Evolutionary conservation across 331 rosid genomes (phyloP).

Genomic region (Quercus phellos): DNA sequence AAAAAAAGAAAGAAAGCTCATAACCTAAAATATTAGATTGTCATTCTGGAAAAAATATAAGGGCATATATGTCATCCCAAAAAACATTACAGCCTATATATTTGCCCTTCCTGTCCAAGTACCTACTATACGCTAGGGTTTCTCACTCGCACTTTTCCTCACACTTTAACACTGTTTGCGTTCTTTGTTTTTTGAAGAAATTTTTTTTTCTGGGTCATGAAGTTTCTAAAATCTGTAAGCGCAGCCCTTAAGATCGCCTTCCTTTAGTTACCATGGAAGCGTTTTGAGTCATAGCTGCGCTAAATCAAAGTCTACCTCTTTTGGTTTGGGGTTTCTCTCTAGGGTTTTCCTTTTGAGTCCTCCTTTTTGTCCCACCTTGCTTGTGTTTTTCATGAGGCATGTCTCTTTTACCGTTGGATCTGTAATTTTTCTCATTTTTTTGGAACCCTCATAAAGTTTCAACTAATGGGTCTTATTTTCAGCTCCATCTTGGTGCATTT

Average conservation of each 20-base stretch:
- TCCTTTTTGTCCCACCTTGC: slow-evolving; percentile 33
- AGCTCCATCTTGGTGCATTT: slow-evolving; percentile 14
- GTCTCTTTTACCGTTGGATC: slow-evolving; percentile 9
- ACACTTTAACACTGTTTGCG: no score
- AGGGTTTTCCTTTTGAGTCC: slow-evolving; percentile 63
- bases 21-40: neutral
- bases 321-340: slow-evolving; percentile 25
- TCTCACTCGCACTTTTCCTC: neutral
- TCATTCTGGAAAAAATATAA: neutral
- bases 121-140: neutral
- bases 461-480: slow-evolving; percentile 13
- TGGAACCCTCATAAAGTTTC: slow-evolving; percentile 23
- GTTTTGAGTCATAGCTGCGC: slow-evolving; percentile 78
- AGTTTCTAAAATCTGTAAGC: slow-evolving; percentile 14
- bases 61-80: neutral
- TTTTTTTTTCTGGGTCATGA: no score
- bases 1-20: no score
- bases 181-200: no score
- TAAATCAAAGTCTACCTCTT: slow-evolving; percentile 11
- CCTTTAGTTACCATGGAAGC: slow-evolving; percentile 58
- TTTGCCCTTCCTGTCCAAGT: neutral
- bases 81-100: neutral
- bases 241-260: slow-evolving; percentile 92
- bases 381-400: slow-evolving; percentile 16
- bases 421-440: neutral